phyloP scores from a whole-genome alignment of 495 filamentous ascomycete species.

The Penicillium maclennaniae region DNA sequence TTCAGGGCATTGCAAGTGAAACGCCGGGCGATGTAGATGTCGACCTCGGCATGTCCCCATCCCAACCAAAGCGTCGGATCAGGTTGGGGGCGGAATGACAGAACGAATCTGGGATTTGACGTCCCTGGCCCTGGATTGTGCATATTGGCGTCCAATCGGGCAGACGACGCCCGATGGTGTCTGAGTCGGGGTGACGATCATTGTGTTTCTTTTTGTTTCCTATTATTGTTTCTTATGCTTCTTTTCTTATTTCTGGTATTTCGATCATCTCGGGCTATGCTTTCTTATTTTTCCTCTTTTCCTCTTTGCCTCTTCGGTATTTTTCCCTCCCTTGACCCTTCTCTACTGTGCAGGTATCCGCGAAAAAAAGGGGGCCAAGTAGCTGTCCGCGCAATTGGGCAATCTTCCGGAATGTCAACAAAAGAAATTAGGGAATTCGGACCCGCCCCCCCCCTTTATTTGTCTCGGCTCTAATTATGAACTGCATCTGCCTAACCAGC shows the following conservation, averaged over 20 bases:
- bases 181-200: constrained; percentile 1
- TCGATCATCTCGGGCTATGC: background rate
- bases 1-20: background rate
- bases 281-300: background rate
- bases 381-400: constrained; percentile 19
- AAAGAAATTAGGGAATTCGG: background rate
- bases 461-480: constrained; percentile 5
- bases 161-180: constrained; percentile 15
- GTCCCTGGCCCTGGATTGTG: constrained; percentile 5
- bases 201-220: constrained; percentile 1
- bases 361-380: constrained; percentile 11
- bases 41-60: constrained; percentile 20
- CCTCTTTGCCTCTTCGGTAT: background rate
- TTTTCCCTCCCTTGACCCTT: constrained; percentile 1
- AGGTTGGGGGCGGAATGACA: constrained; percentile 17
- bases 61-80: constrained; percentile 25
- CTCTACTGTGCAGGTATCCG: constrained; percentile 5
- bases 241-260: background rate
- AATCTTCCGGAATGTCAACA: constrained; percentile 15
- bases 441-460: constrained; percentile 4
- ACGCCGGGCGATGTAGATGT: constrained; percentile 2
- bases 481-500: constrained; percentile 7
- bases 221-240: background rate
- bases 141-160: constrained; percentile 17
- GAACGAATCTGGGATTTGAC: constrained; percentile 7